Base-by-base conservation (phyloP, 345 rosid genomes). In the Acer yangbiense region DNA sequence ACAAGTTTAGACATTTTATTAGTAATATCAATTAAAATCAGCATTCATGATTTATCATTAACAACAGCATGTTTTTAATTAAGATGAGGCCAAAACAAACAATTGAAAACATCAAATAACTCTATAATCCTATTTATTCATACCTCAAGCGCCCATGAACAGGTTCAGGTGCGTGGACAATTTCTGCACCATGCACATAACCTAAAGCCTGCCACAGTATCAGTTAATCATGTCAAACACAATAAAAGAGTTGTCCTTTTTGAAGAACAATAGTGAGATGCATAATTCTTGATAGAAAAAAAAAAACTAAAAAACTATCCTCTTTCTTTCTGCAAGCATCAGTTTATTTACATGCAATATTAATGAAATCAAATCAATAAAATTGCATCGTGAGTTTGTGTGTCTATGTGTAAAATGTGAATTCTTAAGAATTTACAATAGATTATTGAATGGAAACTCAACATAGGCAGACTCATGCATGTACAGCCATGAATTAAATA, bases 81-180 rank as follows among this genome's bases (percentile, higher is more conserved):
- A 20, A 44, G 46, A 6, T 60, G 18, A 64, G 55, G 63, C 57
- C 25, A 16, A 39, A 62, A 32, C 23, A 54, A 62, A 69, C 48
- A 77, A 74, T 60, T 63, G 57, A 50, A 41, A 60, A 52, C 71
- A 77, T n/a, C 25, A 9, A 54, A 71, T 55, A 73, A 46, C 73
- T 18, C 27, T 69, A 65, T 58, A 81, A 68, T 17, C 32, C 73
- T 64, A 78, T 73, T 70, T 41, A 66, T 72, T 65, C 71, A 73
- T 88, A 96, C 99, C 99, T 96, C 85, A 94, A 81, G 13, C 97
- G 95, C 76, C 98, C 99, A 82, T 96, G 99, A 74, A 96, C 91
- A 65, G 99, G 98, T 80, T 94, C 97, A 25, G 92, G 76, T 70
- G 98, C 99, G 71, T 92, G 99, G 77, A 90, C 88, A 76, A 96